Base-by-base conservation (phyloP, 306 rosid genomes). In the Parietaria judaica region DNA sequence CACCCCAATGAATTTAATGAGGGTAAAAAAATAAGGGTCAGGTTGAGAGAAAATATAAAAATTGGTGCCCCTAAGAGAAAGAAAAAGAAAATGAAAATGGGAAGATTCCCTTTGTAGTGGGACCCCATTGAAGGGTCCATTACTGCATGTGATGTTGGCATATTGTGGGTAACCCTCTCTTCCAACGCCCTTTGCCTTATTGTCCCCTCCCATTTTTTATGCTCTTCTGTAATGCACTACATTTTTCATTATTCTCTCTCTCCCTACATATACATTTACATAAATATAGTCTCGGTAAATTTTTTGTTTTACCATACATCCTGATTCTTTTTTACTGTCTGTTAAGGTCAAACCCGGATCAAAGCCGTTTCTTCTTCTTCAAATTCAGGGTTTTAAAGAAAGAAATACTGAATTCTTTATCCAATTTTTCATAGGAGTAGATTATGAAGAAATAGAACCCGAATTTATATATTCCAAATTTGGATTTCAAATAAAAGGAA, bases 101-200 rank as follows among this genome's bases (percentile, higher is more conserved):
- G 69, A 69, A 79, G 95, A 84, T 87, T 84, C 88, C 81, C 50
- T 70, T 67, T 49, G 14, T 44, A 65, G 81, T 83, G 86, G 83
- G 47, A 43, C 58, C 90, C 88, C 50, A 46, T 63, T 55, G n/a
- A 61, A 58, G 77, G 80, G 61, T 76, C 80, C 73, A 73, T 70
- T 69, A 72, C 82, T 79, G 68, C 91, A 82, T 80, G 91, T 82
- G 82, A 76, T 77, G 82, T 82, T 81, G 86, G 67, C 80, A 69
- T 79, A 74, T 69, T 71, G 70, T 71, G 70, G 72, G 60, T 51
- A 36, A 8, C 49, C 56, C 36, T 54, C 79, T 79, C 71, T 68
- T 68, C 51, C 64, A 45, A 76, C 71, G 80, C 66, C 63, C 83
- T 65, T 69, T 63, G 47, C 53, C 60, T 6, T 39, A 58, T 63